These are phyloP conservation scores for Sclerotinia minor DNA, from an alignment of 2,329 filamentous ascomycete species.

Conservation along the genomic window DNA sequence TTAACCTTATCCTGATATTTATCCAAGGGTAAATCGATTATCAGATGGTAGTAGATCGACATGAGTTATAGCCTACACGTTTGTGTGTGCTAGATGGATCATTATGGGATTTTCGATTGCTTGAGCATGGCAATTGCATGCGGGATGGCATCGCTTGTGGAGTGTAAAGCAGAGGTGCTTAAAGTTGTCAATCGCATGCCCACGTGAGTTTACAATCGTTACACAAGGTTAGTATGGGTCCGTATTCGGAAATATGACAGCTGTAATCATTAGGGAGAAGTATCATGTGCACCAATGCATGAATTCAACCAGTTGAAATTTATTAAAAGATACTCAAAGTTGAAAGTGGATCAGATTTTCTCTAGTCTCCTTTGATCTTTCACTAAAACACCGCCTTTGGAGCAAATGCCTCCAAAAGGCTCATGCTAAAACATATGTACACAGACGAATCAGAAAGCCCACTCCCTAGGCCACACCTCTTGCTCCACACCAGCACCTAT, in stretches of 20 bases:
- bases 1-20: neutral
- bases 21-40: fast-evolving
- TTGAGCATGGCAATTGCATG: neutral
- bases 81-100: neutral
- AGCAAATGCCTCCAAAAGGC: neutral
- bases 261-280: neutral
- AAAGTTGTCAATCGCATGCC: neutral
- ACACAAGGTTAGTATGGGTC: too few species aligned
- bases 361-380: neutral
- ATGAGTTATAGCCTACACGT: neutral
- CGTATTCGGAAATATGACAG: neutral
- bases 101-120: neutral
- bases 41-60: neutral
- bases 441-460: conserved; percentile 19
- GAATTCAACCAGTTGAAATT: neutral
- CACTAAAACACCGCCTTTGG: neutral
- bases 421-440: conserved; percentile 16
- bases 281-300: neutral
- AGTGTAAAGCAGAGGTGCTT: neutral
- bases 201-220: neutral
- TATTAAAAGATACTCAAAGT: neutral
- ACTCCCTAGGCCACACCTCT: neutral
- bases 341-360: neutral
- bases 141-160: neutral
- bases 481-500: neutral